Conservation (phyloP, 2,329 filamentous ascomycete species). For the Cordyceps tenuipes region DNA sequence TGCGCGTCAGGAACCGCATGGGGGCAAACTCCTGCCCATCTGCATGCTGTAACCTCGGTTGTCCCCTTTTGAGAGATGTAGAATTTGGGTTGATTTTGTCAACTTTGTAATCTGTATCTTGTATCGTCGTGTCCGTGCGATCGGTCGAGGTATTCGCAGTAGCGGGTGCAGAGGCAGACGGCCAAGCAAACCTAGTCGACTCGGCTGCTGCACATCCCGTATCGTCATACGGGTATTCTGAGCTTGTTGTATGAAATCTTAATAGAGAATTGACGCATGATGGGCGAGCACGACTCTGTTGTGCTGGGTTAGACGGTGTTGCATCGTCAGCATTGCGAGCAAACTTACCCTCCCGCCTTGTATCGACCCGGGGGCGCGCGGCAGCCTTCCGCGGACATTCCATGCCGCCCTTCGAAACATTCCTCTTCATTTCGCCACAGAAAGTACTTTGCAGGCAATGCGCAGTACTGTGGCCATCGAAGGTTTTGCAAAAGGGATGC, state of each 20-base stretch:
- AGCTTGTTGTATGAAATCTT: neutral
- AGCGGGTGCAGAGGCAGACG: neutral
- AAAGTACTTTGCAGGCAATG: constrained; percentile 1
- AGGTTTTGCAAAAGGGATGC: neutral
- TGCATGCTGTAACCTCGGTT: neutral
- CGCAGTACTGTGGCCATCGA: neutral
- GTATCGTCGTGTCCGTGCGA: neutral
- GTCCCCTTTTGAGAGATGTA: neutral
- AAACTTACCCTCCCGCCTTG: neutral
- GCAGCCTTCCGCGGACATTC: constrained; percentile 24
- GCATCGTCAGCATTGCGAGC: neutral
- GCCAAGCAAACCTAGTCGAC: neutral
- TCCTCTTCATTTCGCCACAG: constrained; percentile 23
- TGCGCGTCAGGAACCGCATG: neutral
- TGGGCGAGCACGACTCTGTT: neutral
- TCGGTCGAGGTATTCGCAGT: neutral
- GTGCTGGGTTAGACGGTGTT: neutral
- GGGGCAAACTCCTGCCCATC: neutral
- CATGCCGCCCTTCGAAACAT: constrained; percentile 28
- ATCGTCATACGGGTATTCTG: neutral
- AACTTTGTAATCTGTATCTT: neutral
- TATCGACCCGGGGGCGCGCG: constrained; percentile 6
- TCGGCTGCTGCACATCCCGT: neutral
- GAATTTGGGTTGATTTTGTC: neutral
- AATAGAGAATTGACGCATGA: neutral